phyloP scores from a whole-genome alignment of 2,329 filamentous ascomycete species.

The Phyllosticta paracitricarpa region DNA sequence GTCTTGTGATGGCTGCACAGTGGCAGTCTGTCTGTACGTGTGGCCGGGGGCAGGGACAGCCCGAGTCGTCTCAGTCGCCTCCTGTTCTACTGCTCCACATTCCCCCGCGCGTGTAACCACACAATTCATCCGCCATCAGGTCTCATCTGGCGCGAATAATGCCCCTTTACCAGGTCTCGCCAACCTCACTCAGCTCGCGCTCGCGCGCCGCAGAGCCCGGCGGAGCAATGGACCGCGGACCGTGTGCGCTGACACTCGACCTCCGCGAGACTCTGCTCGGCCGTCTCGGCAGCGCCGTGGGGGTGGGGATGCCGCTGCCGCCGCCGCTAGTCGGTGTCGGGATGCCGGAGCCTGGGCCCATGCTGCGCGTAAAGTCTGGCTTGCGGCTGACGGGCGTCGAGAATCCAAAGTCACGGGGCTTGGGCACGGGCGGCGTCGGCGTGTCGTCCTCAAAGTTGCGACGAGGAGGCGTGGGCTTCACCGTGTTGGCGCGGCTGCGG shows the following conservation, averaged over 20 bases:
- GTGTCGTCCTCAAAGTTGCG: conserved; percentile 4
- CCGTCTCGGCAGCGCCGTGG: conserved; percentile 39
- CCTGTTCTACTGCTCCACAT: neutral
- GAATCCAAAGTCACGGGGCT: conserved; percentile 20
- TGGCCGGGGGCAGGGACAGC: neutral
- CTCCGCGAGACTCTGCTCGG: conserved; percentile 36
- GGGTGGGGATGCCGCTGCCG: conserved; percentile 40
- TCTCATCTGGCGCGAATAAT: neutral
- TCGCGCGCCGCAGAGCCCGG: conserved; percentile 1
- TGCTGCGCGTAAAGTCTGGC: conserved; percentile 44
- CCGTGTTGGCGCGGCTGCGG: conserved; percentile 1
- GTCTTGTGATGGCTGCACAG: neutral
- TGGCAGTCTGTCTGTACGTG: too few relatives aligned
- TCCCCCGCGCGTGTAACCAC: neutral
- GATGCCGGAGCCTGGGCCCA: conserved; percentile 22
- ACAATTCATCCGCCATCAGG: neutral
- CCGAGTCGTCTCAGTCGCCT: neutral
- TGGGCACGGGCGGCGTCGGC: neutral
- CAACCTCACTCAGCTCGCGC: conserved; percentile 43
- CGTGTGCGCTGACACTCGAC: conserved; percentile 23
- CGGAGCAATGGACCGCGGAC: neutral
- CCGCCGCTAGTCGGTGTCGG: conserved; percentile 35
- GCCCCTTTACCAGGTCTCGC: conserved; percentile 44
- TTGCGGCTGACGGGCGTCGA: conserved; percentile 21
- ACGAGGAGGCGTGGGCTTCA: neutral